Conservation (phyloP, 2,329 filamentous ascomycete genomes). For the Cyphellophora europaea region DNA sequence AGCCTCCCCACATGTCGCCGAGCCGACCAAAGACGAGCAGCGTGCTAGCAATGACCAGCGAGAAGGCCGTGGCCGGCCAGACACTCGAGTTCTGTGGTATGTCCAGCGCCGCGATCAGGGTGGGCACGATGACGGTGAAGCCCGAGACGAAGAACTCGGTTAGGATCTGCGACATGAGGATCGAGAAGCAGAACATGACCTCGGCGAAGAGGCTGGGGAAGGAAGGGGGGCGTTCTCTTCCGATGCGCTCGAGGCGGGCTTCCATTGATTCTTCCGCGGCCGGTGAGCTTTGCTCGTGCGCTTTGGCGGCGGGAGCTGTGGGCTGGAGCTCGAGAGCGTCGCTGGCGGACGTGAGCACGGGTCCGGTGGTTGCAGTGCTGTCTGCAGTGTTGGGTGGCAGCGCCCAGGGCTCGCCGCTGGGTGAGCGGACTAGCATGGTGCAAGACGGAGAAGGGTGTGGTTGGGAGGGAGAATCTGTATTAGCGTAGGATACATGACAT, state of each 20-base stretch:
- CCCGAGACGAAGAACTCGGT: conserved; percentile 69
- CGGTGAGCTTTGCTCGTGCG: conserved; percentile 1
- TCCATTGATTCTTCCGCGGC: conserved; percentile 16
- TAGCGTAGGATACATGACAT: too few relatives aligned
- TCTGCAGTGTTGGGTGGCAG: neutral
- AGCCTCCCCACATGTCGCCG: conserved; percentile 53
- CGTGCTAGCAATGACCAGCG: conserved; percentile 38
- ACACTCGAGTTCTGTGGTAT: conserved; percentile 57
- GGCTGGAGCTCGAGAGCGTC: too few relatives aligned
- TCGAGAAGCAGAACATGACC: conserved; percentile 51
- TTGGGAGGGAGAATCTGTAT: too few relatives aligned
- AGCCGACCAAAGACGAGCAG: conserved; percentile 46
- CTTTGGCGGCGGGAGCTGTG: too few relatives aligned
- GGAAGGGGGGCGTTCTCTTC: conserved; percentile 49
- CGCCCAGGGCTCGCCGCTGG: neutral
- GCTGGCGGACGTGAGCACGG: too few relatives aligned
- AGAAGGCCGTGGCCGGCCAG: conserved; percentile 45
- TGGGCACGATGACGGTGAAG: conserved; percentile 61
- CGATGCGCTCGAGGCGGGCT: conserved; percentile 46
- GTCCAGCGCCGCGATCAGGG: conserved; percentile 49
- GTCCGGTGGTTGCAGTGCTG: too few relatives aligned
- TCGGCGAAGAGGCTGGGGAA: conserved; percentile 49
- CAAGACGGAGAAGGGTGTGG: too few relatives aligned
- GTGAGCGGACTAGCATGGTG: neutral
- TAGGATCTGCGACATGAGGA: conserved; percentile 55